These are phyloP conservation scores for Sclerotinia minor DNA, from an alignment of 2,329 filamentous ascomycete species.

Conservation along the genomic window DNA sequence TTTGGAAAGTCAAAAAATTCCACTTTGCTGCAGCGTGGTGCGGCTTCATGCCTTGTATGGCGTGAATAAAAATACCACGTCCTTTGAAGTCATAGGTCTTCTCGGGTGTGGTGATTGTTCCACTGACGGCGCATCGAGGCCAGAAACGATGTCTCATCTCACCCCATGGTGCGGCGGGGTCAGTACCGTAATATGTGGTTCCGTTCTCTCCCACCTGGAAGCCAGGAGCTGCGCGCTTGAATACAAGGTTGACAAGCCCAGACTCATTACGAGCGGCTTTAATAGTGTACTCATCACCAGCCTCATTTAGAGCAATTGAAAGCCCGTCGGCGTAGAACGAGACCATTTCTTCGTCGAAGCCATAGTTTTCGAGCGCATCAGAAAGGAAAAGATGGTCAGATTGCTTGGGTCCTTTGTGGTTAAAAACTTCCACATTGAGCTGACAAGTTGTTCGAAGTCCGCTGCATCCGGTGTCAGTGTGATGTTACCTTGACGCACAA, in stretches of 20 bases:
- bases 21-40: constrained; percentile 90
- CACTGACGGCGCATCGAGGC: constrained; percentile 81
- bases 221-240: constrained; percentile 74
- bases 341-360: constrained; percentile 80
- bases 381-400: constrained; percentile 77
- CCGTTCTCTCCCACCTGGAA: constrained; percentile 85
- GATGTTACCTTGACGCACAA: constrained; percentile 4
- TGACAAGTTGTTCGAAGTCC: constrained; percentile 88
- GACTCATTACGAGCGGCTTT: constrained; percentile 83
- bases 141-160: constrained; percentile 91
- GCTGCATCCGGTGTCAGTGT: constrained; percentile 49
- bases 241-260: constrained; percentile 80
- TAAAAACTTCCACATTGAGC: constrained; percentile 93
- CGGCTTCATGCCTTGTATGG: constrained; percentile 97
- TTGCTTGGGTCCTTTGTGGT: constrained; percentile 64
- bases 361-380: constrained; percentile 73
- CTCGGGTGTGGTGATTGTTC: constrained; percentile 79
- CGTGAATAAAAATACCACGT: constrained; percentile 76
- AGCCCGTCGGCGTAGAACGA: constrained; percentile 85
- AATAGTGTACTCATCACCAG: constrained; percentile 80
- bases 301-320: constrained; percentile 80
- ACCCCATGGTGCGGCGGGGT: constrained; percentile 87
- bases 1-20: constrained; percentile 94
- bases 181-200: constrained; percentile 81
- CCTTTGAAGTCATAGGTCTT: constrained; percentile 82